Base-by-base conservation (phyloP, 2,329 filamentous ascomycete genomes). In the Trichothecium sympodiale region DNA sequence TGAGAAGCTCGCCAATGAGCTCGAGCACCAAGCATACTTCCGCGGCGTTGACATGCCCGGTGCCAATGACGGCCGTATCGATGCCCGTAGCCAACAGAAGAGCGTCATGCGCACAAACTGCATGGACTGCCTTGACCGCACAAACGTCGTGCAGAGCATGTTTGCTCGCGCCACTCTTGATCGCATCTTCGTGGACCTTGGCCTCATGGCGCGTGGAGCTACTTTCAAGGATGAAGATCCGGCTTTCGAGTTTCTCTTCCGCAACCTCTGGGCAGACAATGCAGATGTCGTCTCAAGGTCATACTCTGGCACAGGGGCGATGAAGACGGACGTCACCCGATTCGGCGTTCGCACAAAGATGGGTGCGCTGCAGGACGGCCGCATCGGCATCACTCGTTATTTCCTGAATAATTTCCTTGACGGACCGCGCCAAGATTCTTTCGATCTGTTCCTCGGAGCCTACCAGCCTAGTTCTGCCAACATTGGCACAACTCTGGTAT, bases 251-350 rank as follows among this genome's bases (percentile, higher is more conserved):
- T 69, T 82, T 48, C 65, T 96, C 39, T 98, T 96, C 74, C 85
- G 91, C 46, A 96, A 96, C 59, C 70, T 96, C 13, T 98, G 91
- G 91, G 91, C 91, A 20, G 91, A 98, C 61, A 98, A 98, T 51
- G 91, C 93, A 38, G 91, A 98, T 56, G 82, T 93, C 17, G 88
- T 98, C 25, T 94, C 88, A 14, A 81, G 77, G 46, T 80, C 86
- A 1, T 98, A 98, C 59, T 91, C 91, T 1, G 91, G 91, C 37
- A 98, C 93, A 1, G 93, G 91, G 3, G 91, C 91, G 35, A 76
- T 98, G 64, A 98, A 98, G 71, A 98, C 91, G 0, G 93, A 98
- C 56, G 86, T 96, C 49, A 98, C 91, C 3, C 80, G 91, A n/a
- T 86, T 86, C 2, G 93, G 89, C 34, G 78, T 83, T 50, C 77